Evolutionary conservation across 495 filamentous ascomycete species (phyloP), one percentile per base, ranked within the genome.

Genomic region (Trypethelium eluteriae): DNA sequence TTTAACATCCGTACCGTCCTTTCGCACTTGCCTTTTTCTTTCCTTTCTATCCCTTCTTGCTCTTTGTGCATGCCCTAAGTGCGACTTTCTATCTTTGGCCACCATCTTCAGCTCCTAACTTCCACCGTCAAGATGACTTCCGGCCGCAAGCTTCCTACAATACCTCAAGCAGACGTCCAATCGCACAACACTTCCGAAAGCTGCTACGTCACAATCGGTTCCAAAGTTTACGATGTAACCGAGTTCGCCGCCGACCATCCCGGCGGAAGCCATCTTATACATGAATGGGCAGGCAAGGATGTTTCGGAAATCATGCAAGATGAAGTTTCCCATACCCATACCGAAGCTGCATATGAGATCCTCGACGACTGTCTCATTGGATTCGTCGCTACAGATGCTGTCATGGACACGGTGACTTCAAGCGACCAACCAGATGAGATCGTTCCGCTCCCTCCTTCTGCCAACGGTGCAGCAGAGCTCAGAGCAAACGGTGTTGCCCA

Each of bases 161-260:
- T 96, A 72, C 86, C 88, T 39, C 77, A 81, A 71, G 83, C 86
- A 66, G 90, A 98, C 74, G 86, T 99, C 70, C 84, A 85, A 73
- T 81, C 86, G 69, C 91, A 93, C 76, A 95, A 91, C 72, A 88
- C 83, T 59, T 77, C 75, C 47, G 87, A 92, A 75, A 95, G 90
- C 34, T 98, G 95, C 82, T 99, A 92, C 81, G 91, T 99, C 69
- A 93, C 90, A 0, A 76, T 96, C 53, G 94, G 91, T 41, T 83
- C 82, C 36, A 93, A 93, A 70, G 94, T 98, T 71, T 98, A 91
- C 84, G 92, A 99, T 82, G 84, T 99, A 67, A 96, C 95, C 35
- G 81, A 86, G 36, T 99, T 99, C 72, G 74, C 97, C 64, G 82
- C 88, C 61, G 85, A 89, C 67, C 95, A 99, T 75, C 95, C 95